Percentiles rank a stretch among this genome's conserved stretches.
Conservation (phyloP, 2,329 filamentous ascomycete species). For the Chaetothyriales sp. region DNA sequence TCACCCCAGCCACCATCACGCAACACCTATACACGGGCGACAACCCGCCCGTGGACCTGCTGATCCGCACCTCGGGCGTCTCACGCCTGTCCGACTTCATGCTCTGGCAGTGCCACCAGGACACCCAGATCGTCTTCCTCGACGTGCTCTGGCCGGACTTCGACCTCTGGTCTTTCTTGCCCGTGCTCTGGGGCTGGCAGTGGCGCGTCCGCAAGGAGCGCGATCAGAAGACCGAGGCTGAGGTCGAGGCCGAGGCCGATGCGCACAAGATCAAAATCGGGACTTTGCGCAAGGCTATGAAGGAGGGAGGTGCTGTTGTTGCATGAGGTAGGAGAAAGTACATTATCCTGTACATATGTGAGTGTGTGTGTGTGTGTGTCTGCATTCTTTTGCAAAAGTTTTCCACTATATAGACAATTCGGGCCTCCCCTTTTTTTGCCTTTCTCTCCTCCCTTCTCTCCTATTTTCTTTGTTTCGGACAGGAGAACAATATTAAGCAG, state of each 20-base stretch:
- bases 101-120: slow-evolving; percentile 93
- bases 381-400: too few relatives aligned
- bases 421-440: too few relatives aligned
- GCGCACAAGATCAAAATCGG: too few relatives aligned
- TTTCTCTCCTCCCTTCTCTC: too few relatives aligned
- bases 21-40: slow-evolving; percentile 77
- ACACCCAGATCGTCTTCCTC: slow-evolving; percentile 84
- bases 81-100: slow-evolving; percentile 91
- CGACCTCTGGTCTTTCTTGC: slow-evolving; percentile 81
- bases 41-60: slow-evolving; percentile 74
- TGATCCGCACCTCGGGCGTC: slow-evolving; percentile 85
- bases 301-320: neutral
- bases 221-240: neutral
- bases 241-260: neutral
- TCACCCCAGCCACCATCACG: slow-evolving; percentile 67
- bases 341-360: too few relatives aligned
- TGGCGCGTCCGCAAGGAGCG: slow-evolving; percentile 34
- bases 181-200: slow-evolving; percentile 83
- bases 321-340: too few relatives aligned
- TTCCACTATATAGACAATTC: too few relatives aligned
- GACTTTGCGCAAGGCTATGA: neutral
- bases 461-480: too few relatives aligned
- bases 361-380: too few relatives aligned
- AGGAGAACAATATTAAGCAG: too few relatives aligned
- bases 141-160: slow-evolving; percentile 93